Conservation (phyloP, 257 asterid species). For the Jacaranda mimosifolia region DNA sequence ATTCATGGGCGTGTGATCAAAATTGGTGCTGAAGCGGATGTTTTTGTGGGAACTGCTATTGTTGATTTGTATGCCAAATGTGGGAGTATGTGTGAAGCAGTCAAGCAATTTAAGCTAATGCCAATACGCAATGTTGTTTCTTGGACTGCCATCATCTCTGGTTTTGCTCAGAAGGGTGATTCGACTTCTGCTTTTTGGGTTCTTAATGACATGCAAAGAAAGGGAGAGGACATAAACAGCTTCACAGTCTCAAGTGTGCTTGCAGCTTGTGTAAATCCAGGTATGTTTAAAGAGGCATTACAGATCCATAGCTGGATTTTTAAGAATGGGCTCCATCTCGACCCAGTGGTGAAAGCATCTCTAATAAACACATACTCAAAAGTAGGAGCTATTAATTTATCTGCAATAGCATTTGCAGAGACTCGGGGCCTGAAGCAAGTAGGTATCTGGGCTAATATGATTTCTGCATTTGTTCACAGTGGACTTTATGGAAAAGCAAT, state of each 20-base stretch:
- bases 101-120: slow-evolving; percentile 67
- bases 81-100: slow-evolving; percentile 68
- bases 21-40: slow-evolving; percentile 60
- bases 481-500: slow-evolving; percentile 50
- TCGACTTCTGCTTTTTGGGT: slow-evolving; percentile 58
- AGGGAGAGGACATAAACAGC: slow-evolving; percentile 58
- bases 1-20: slow-evolving; percentile 73
- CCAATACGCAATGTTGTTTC: slow-evolving; percentile 72
- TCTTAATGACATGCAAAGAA: slow-evolving; percentile 55
- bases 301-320: slow-evolving; percentile 82
- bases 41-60: slow-evolving; percentile 74
- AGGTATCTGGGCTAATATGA: slow-evolving; percentile 69
- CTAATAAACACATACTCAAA: slow-evolving; percentile 71
- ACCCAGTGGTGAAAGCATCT: slow-evolving; percentile 68
- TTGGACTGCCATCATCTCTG: slow-evolving; percentile 77
- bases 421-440: slow-evolving; percentile 49
- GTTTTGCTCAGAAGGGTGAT: slow-evolving; percentile 75
- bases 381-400: slow-evolving; percentile 58
- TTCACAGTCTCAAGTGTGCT: slow-evolving; percentile 70
- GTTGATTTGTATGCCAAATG: slow-evolving; percentile 78
- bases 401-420: slow-evolving; percentile 71
- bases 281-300: slow-evolving; percentile 57
- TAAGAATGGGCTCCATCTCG: slow-evolving; percentile 67
- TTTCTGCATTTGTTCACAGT: slow-evolving; percentile 66
- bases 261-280: slow-evolving; percentile 68